These are phyloP conservation scores for Raphanus hybrid DNA, from an alignment of 441 rosid genomes.

Conservation along the genomic window DNA sequence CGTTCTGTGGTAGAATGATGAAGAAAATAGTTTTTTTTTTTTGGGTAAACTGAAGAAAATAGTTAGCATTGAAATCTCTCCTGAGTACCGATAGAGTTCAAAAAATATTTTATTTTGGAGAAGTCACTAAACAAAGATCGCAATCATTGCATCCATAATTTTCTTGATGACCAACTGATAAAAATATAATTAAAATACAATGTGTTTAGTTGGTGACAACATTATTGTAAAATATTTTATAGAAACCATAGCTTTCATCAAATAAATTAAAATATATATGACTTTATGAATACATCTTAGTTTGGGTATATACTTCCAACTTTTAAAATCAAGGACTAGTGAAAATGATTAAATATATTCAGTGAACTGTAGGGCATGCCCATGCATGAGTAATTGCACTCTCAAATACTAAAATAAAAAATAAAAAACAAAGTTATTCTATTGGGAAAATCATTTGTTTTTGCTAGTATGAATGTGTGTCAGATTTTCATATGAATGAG, in stretches of 20 bases:
- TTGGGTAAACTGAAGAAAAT: background rate
- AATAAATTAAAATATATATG: background rate
- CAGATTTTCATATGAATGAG: too few species aligned
- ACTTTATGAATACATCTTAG: background rate
- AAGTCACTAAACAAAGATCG: background rate
- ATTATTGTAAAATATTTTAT: background rate
- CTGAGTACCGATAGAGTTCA: background rate
- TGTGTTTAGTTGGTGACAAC: background rate
- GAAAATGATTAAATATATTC: background rate
- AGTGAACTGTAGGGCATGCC: background rate
- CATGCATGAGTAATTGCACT: background rate
- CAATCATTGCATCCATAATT: conserved; percentile 1
- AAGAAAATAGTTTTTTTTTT: background rate
- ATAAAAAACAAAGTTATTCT: too few species aligned
- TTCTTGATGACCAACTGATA: conserved; percentile 5
- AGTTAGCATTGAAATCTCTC: background rate
- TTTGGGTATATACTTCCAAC: background rate
- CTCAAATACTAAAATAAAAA: too few species aligned
- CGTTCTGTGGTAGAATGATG: background rate
- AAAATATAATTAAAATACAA: background rate
- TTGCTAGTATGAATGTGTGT: too few species aligned
- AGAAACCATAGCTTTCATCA: conserved; percentile 2
- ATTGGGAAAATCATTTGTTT: too few species aligned
- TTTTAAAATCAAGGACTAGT: background rate
- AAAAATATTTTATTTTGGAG: background rate